Evolutionary conservation across 108 stramenopile species (phyloP).

Genomic region (Cyclotella choctawhatcheeana): DNA sequence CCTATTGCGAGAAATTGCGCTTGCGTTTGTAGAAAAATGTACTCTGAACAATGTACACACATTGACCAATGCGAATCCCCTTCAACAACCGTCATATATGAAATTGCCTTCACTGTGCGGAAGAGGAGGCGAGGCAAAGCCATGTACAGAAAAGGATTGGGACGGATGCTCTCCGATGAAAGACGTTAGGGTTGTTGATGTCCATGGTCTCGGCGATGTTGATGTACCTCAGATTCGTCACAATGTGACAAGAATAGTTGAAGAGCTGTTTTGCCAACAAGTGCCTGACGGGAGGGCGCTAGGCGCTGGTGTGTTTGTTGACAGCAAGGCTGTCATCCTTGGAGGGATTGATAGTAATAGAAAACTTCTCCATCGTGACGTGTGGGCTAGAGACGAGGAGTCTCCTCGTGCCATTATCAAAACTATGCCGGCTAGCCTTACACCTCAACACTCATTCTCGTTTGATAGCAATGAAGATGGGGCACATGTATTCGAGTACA

Average conservation of each 20-base stretch:
- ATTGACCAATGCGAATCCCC: no score
- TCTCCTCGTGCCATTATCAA: conserved; percentile 66
- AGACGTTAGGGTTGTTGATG: conserved; percentile 33
- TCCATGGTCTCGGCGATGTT: conserved; percentile 55
- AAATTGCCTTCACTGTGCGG: conserved; percentile 23
- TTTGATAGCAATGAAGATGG: conserved; percentile 55
- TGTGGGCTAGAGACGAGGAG: conserved; percentile 79
- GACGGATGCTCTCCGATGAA: conserved; percentile 59
- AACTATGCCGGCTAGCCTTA: conserved; percentile 46
- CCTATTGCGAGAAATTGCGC: conserved; percentile 35
- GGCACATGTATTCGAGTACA: conserved; percentile 75
- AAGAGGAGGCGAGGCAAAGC: conserved; percentile 35
- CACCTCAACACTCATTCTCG: conserved; percentile 50
- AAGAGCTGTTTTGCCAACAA: conserved; percentile 55
- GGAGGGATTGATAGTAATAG: conserved; percentile 38
- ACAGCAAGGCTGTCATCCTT: conserved; percentile 48
- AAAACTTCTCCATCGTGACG: conserved; percentile 52
- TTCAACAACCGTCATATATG: conserved; percentile 2
- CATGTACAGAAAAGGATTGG: conserved; percentile 47
- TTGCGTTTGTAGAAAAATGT: conserved; percentile 49
- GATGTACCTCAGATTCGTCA: conserved; percentile 29
- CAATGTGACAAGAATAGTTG: conserved; percentile 38
- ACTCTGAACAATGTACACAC: not conserved
- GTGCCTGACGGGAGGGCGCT: conserved; percentile 32
- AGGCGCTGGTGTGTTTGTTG: conserved; percentile 41